Evolutionary conservation across 805 yeast species (phyloP), one percentile per base, ranked within the genome.

Genomic region (Zygoascus biomembranicola): DNA sequence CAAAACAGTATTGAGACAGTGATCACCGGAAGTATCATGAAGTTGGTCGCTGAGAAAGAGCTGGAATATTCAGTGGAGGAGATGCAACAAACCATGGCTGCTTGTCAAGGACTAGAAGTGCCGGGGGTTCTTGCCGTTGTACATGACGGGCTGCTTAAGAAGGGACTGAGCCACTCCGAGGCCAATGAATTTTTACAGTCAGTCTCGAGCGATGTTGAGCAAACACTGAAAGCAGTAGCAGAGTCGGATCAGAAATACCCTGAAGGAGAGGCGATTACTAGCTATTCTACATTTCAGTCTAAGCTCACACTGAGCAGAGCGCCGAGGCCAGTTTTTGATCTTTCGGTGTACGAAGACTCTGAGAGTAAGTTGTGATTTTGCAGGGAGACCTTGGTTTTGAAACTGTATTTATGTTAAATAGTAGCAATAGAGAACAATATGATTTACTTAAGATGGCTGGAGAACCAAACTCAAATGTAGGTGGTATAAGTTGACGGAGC

Each of bases 281-380:
- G 73, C 56, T 66, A 77, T 26, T 81, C 79, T 1, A 73, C 68
- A 28, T 86, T 87, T 75, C 85, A 84, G 66, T 67, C 80, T 18
- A 64, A 67, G 2, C 67, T 80, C 57, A 72, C 70, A 45, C 62
- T 80, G 50, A 84, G 90, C 0, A 78, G 79, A 0, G 76, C 82
- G n/a, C 87, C 94, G 9, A 67, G 64, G 49, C 89, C 95, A 0
- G 60, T 66, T 18, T 49, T 49, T 41, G 66, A 63, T 50, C 51
- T 64, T 28, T 47, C 61, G 13, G 47, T 56, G 13, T 65, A 57
- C 50, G 53, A 56, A 45, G 68, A 65, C 46, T 54, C 59, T 11
- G 59, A 58, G 50, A 59, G 59, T 11, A 63, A 64, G 54, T 55
- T 63, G 48, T 63, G 57, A 55, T 32, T 45, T 5, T 23, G 28